Evolutionary conservation across 257 asterid genomes (phyloP), one percentile per base, ranked within the genome.

Genomic region (Anisodus acutangulus): DNA sequence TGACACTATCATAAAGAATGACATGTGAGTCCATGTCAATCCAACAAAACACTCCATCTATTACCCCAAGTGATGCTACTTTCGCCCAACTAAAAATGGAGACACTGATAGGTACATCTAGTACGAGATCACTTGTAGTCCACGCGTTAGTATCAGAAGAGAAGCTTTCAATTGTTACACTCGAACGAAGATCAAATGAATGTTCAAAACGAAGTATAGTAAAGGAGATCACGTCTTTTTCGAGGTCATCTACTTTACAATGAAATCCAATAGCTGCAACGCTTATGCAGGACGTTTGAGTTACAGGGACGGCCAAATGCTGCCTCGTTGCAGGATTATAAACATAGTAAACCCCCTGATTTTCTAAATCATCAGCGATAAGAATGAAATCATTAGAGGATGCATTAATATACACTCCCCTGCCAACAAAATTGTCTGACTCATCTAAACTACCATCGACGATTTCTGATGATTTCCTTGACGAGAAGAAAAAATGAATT

Each of bases 1-100:
- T 15, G 78, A 69, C 54, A 16, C 8, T 69, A 69, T 69, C 78
- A 39, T 16, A 69, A 69, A 3, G 5, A 39, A 39, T 13, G 51
- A 68, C 15, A 0, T 12, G 78, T 7, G 1, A 7, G 9, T 6
- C 12, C 13, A 13, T 0, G 47, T 37, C 19, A 35, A 16, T 39
- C 78, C 78, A 69, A 16, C 22, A n/a, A 4, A 69, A 41, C 31
- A 69, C 13, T 69, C 78, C 78, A 69, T 69, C 31, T 15, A 69
- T 69, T 0, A 69, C 54, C 12, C 3, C 53, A 69, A 2, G 15
- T 69, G 54, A 41, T 69, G 54, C 13, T 15, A 2, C 3, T 15
- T 17, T 41, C 12, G 0, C 16, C 53, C 26, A 41, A 3, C 53
- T 16, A 16, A 0, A 39, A 15, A 13, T 0, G 54, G 53, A 19